Evolutionary conservation across 805 yeast genomes (phyloP).

Genomic region (Candida adriatica): DNA sequence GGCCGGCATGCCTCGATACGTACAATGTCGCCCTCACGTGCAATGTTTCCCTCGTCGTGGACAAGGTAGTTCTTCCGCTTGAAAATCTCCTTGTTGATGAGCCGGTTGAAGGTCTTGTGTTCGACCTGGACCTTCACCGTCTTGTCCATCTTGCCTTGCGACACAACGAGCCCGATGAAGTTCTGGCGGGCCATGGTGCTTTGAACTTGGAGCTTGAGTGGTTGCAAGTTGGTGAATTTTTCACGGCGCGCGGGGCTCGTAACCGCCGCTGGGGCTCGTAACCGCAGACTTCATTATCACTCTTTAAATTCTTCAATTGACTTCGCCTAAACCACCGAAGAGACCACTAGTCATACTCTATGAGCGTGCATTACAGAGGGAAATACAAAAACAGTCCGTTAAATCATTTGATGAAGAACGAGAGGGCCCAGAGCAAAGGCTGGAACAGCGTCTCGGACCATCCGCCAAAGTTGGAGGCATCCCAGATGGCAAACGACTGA

Average conservation of each 20-base stretch:
- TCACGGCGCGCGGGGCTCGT: neutral
- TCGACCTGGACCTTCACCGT: slow-evolving; percentile 91
- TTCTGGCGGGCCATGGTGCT: slow-evolving; percentile 94
- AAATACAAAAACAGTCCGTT: too few species aligned
- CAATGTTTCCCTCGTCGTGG: slow-evolving; percentile 87
- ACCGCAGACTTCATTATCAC: too few species aligned
- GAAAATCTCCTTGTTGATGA: slow-evolving; percentile 67
- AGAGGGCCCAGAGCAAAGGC: too few species aligned
- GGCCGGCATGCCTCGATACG: slow-evolving; percentile 89
- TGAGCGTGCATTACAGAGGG: too few species aligned
- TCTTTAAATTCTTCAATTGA: too few species aligned
- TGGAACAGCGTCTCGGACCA: too few species aligned
- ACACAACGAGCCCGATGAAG: slow-evolving; percentile 85
- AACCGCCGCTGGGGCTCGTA: too few species aligned
- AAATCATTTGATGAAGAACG: too few species aligned
- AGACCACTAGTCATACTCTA: too few species aligned
- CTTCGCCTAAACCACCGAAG: too few species aligned
- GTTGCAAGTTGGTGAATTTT: neutral
- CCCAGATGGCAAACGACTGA: too few species aligned
- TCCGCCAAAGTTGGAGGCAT: too few species aligned
- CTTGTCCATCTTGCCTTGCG: slow-evolving; percentile 94
- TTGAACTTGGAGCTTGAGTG: neutral
- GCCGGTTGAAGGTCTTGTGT: slow-evolving; percentile 62
- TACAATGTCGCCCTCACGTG: slow-evolving; percentile 93
- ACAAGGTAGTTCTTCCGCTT: slow-evolving; percentile 80